Evolutionary conservation across 2,329 filamentous ascomycete genomes (phyloP), one percentile per base, ranked within the genome.

Genomic region (Epichloe hybrida): DNA sequence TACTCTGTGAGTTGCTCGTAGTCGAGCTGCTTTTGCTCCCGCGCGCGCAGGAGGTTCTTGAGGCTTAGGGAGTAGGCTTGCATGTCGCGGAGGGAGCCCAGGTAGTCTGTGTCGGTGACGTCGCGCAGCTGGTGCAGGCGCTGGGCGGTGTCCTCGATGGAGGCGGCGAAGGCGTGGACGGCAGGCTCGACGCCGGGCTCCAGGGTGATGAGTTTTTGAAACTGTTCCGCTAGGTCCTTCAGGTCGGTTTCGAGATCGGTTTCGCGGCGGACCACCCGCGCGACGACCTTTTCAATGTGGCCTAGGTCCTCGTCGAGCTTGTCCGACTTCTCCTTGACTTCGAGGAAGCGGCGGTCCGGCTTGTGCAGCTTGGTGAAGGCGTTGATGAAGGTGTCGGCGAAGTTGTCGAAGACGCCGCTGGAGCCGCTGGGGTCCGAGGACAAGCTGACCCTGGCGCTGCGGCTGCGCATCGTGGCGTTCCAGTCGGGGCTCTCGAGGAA

Each of bases 11-110:
- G 76, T 57, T 88, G 90, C 69, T 98, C 93, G 62, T 91, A 95
- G 70, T 98, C 93, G 52, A 98, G 84, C 66, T 98, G 93, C 66
- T 98, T 98, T 71, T 94, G 89, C 71, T 98, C 93, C 37, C 93
- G 84, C 1, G 88, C 88, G 66, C 95, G 95, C 56, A 98, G 81
- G 5, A 98, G 81, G 23, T 81, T 77, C 67, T 95, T 95, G 45
- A 97, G 73, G 0, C 89, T 85, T n/a, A 79, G 72, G 57, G 89
- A 91, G 68, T 97, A 98, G 27, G 89, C 85, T 60, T 94, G 87
- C 90, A 97, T 95, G 69, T 98, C 93, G 48, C 89, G 82, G 49
- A 98, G 75, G 50, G 85, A 91, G 57, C 88, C 88, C 1, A 98
- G 80, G 64, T 98, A 98, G 67, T 96, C 89, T 61, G 95, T 89